Evolutionary conservation across 306 rosid genomes (phyloP), one percentile per base, ranked within the genome.

Genomic region (Benincasa hispida): DNA sequence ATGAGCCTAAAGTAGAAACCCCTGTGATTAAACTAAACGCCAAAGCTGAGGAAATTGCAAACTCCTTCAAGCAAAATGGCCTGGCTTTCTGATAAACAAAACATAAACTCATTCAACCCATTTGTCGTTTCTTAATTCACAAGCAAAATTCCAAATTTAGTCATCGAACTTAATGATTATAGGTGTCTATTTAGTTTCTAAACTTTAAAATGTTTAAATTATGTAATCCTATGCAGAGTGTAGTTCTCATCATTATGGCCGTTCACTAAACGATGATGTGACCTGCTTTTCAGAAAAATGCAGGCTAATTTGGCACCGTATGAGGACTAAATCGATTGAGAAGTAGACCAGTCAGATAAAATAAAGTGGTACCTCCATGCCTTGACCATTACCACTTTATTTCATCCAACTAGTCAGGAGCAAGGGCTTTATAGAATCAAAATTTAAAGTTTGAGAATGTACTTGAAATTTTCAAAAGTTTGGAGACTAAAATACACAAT

Each of bases 11-110:
- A 48, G 90, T 59, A 76, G 98, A 97, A 87, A 83, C 93, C 88
- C 97, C 98, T 3, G 93, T 87, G 19, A 94, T 55, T 69, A 94
- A 84, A 54, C 95, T 95, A 54, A 83, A 85, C 8, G 98, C 92
- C 70, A 94, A 84, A 55, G 93, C 97, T 56, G 88, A 54, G 48
- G 98, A 90, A 80, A 94, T 82, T 4, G 92, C 91, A 72, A 93
- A 81, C 4, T 91, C 85, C 89, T 90, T 91, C 70, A 94, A 58
- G 77, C 91, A 87, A 81, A 91, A 82, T 35, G 87, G 27, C 77
- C 54, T 82, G 81, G 77, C 87, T 72, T 84, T 80, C 96, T 94
- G 91, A 75, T 83, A 86, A 55, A 63, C 77, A 81, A 39, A 37
- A 76, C 68, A 82, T 10, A 32, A 58, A 58, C 74, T 69, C 50